phyloP scores from a whole-genome alignment of 176 grass and related monocot genomes.

The Triticum aestivum region DNA sequence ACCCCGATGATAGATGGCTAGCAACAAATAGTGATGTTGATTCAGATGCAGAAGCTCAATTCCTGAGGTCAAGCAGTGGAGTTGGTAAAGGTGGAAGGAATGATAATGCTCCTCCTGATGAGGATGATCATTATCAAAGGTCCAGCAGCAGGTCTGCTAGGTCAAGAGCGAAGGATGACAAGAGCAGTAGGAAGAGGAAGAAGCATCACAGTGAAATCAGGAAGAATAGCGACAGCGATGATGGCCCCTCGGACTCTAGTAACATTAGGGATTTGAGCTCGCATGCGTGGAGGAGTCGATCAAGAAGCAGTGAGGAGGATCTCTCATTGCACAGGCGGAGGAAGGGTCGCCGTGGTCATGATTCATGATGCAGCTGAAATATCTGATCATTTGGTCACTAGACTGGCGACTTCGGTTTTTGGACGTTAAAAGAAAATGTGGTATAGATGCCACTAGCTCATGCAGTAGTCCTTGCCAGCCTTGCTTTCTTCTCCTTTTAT shows the following conservation, averaged over 20 bases:
- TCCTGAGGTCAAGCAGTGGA: slow-evolving; percentile 1
- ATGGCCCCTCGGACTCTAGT: slow-evolving; percentile 6
- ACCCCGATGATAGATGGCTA: slow-evolving; percentile 35
- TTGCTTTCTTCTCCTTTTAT: background rate
- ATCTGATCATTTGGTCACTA: background rate
- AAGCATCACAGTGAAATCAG: slow-evolving; percentile 36
- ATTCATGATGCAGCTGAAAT: background rate
- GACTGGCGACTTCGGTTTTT: background rate
- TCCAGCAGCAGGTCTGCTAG: background rate
- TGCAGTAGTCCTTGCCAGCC: background rate
- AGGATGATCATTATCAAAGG: slow-evolving; percentile 17
- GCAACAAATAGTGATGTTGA: slow-evolving; percentile 38
- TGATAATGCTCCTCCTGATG: background rate
- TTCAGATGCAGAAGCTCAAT: slow-evolving; percentile 14
- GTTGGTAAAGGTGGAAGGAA: slow-evolving; percentile 5
- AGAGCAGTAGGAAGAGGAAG: slow-evolving; percentile 37
- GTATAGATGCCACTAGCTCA: background rate
- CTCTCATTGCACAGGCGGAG: slow-evolving; percentile 11
- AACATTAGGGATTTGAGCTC: slow-evolving; percentile 19
- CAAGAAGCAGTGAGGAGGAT: slow-evolving; percentile 34
- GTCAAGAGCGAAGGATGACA: slow-evolving; percentile 27
- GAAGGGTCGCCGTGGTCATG: background rate
- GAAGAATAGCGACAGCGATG: background rate
- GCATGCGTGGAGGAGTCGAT: slow-evolving; percentile 11
- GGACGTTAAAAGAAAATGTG: background rate